These are phyloP conservation scores for Irpex sp. DNA, from an alignment of 1,284 basidiomycete species.

Conservation along the genomic window DNA sequence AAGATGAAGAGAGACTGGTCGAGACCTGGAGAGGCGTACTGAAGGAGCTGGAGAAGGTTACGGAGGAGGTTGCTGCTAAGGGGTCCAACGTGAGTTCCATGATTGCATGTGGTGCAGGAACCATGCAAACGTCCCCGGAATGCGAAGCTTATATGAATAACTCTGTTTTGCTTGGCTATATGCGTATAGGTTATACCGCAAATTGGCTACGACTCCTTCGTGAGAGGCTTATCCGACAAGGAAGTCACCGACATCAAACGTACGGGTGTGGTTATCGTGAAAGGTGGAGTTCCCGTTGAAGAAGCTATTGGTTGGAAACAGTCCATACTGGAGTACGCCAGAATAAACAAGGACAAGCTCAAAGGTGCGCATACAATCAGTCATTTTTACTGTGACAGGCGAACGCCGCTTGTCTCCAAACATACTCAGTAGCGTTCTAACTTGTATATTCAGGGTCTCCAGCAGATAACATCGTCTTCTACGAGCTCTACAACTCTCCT, in stretches of 20 bases:
- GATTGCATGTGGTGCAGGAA: too few species aligned
- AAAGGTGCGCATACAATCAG: slow-evolving; percentile 35
- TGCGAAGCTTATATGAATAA: background rate
- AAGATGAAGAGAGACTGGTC: background rate
- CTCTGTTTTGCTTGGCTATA: background rate
- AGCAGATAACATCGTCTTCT: slow-evolving; percentile 64
- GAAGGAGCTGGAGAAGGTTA: slow-evolving; percentile 1
- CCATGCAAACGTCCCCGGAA: too few species aligned
- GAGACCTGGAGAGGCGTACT: slow-evolving; percentile 5
- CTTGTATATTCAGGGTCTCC: slow-evolving; percentile 53
- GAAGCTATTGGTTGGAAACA: slow-evolving; percentile 64
- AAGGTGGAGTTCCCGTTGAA: slow-evolving; percentile 53
- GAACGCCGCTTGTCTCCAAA: too few species aligned
- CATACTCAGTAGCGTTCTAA: slow-evolving; percentile 1
- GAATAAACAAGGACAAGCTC: slow-evolving; percentile 44
- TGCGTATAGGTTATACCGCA: slow-evolving; percentile 51
- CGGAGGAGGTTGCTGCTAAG: slow-evolving; percentile 1
- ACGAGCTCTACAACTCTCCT: slow-evolving; percentile 68
- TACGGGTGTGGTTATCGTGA: slow-evolving; percentile 58
- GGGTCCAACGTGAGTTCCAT: background rate
- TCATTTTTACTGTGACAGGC: too few species aligned
- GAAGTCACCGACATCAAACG: slow-evolving; percentile 46
- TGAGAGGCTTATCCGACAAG: slow-evolving; percentile 34
- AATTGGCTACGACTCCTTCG: slow-evolving; percentile 47
- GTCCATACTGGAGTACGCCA: slow-evolving; percentile 52